These are phyloP conservation scores for Sporothrix schenckii DNA, from an alignment of 2,329 filamentous ascomycete genomes.

Conservation along the genomic window DNA sequence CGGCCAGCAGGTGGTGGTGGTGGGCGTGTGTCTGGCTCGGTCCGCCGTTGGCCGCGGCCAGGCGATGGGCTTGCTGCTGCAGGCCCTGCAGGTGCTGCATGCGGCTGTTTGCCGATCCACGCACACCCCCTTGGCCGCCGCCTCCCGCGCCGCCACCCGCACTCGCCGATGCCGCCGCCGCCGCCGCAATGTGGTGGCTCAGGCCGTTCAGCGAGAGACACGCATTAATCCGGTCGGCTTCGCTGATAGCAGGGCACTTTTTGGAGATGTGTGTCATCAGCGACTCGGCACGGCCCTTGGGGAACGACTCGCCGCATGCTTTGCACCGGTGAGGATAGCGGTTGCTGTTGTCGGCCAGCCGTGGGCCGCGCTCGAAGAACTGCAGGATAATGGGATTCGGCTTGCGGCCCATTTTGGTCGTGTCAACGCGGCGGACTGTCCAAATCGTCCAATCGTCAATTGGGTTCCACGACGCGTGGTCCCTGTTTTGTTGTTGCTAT, in stretches of 20 bases:
- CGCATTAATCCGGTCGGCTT: slow-evolving; percentile 74
- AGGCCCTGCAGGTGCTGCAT: slow-evolving; percentile 28
- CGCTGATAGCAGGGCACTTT: slow-evolving; percentile 78
- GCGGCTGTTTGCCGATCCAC: slow-evolving; percentile 23
- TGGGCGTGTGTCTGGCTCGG: slow-evolving; percentile 36
- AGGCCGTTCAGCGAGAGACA: slow-evolving; percentile 73
- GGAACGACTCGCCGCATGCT: slow-evolving; percentile 83
- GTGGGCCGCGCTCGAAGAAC: slow-evolving; percentile 84
- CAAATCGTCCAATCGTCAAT: background rate
- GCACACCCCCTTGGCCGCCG: background rate
- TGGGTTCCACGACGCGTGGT: background rate
- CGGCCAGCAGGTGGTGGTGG: slow-evolving; percentile 36
- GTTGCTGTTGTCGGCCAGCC: slow-evolving; percentile 87
- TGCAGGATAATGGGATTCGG: slow-evolving; percentile 83
- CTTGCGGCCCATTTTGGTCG: slow-evolving; percentile 71
- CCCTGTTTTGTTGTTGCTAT: background rate
- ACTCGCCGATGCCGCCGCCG: slow-evolving; percentile 25
- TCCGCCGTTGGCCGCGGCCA: slow-evolving; percentile 18
- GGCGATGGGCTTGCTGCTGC: slow-evolving; percentile 22
- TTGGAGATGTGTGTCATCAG: slow-evolving; percentile 81
- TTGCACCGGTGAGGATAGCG: slow-evolving; percentile 91
- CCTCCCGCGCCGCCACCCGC: background rate
- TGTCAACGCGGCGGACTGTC: slow-evolving; percentile 12
- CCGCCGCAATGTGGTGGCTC: slow-evolving; percentile 43
- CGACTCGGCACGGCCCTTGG: slow-evolving; percentile 84